Evolutionary conservation across 2,329 filamentous ascomycete genomes (phyloP).

Genomic region (Pyrenophora tritici-repentis): DNA sequence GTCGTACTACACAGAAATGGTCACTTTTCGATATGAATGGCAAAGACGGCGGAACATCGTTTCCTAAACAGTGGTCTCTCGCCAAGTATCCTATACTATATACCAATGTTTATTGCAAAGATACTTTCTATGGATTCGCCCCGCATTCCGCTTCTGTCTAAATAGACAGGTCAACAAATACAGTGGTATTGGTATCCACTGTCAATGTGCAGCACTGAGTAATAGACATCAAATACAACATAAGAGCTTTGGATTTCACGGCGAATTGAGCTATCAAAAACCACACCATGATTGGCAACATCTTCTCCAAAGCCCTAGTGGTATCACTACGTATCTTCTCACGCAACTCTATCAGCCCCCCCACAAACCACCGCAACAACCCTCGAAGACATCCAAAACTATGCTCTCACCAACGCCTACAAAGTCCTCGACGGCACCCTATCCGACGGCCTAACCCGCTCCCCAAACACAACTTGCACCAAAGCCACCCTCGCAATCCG

Average conservation of each 20-base stretch:
- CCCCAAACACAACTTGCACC: slow-evolving; percentile 35
- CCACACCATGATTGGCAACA: slow-evolving; percentile 27
- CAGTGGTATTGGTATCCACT: slow-evolving; percentile 1
- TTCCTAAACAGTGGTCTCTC: not conserved
- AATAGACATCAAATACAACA: not conserved
- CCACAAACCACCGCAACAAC: slow-evolving; percentile 21
- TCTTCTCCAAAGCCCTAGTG: slow-evolving; percentile 26
- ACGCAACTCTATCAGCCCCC: slow-evolving; percentile 24
- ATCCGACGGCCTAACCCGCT: slow-evolving; percentile 32
- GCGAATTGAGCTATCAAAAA: not conserved
- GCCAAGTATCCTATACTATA: not conserved
- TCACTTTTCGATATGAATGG: not conserved
- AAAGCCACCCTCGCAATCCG: slow-evolving; percentile 49
- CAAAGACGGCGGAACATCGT: slow-evolving; percentile 1
- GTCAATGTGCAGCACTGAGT: not conserved
- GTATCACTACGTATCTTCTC: slow-evolving; percentile 31
- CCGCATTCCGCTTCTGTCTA: slow-evolving; percentile 5
- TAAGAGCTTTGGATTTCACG: slow-evolving; percentile 1
- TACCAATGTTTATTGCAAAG: not conserved
- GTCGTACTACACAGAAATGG: not conserved
- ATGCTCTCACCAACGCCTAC: slow-evolving; percentile 35
- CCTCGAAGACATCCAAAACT: slow-evolving; percentile 31
- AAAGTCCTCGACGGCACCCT: slow-evolving; percentile 38
- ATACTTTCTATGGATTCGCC: not conserved
- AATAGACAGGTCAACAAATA: slow-evolving; percentile 7